Percentiles rank a stretch among this genome's conserved stretches.
phyloP scores from a whole-genome alignment of 2,329 filamentous ascomycete genomes.

The Ceratocystis alfenasii region DNA sequence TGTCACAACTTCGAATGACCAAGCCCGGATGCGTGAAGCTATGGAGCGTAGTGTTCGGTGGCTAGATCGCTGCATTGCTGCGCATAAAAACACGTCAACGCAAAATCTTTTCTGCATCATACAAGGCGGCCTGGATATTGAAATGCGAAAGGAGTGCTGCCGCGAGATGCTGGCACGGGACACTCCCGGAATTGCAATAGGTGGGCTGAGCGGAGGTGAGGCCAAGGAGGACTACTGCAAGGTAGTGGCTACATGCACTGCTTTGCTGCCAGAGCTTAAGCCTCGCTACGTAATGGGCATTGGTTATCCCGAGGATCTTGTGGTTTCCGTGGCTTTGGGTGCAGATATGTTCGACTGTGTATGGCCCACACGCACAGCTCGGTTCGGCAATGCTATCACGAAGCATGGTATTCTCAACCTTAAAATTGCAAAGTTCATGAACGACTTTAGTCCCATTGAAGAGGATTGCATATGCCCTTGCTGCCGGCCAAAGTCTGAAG shows the following conservation, averaged over 20 bases:
- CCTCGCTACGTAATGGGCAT: slow-evolving; percentile 99
- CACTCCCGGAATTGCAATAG: slow-evolving; percentile 93
- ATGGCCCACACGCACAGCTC: slow-evolving; percentile 90
- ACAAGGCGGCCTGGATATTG: slow-evolving; percentile 82
- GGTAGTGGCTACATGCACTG: slow-evolving; percentile 79
- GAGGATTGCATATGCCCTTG: slow-evolving; percentile 68
- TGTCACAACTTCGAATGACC: slow-evolving; percentile 86
- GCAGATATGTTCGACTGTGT: slow-evolving; percentile 99
- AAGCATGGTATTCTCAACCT: slow-evolving; percentile 71
- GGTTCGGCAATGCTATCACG: slow-evolving; percentile 91
- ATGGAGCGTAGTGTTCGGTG: slow-evolving; percentile 92
- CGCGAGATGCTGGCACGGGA: slow-evolving; percentile 76
- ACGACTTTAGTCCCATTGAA: slow-evolving; percentile 76
- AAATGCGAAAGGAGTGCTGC: slow-evolving; percentile 74
- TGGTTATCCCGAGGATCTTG: slow-evolving; percentile 88
- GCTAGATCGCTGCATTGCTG: slow-evolving; percentile 87
- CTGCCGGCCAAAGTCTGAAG: slow-evolving; percentile 55
- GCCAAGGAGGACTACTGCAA: slow-evolving; percentile 86
- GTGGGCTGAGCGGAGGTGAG: slow-evolving; percentile 86
- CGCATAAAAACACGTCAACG: slow-evolving; percentile 66
- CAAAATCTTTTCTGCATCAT: slow-evolving; percentile 99
- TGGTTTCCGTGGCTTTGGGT: slow-evolving; percentile 85
- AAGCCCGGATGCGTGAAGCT: slow-evolving; percentile 76
- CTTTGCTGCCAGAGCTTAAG: slow-evolving; percentile 73
- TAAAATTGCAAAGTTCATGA: slow-evolving; percentile 59